Evolutionary conservation across 768 basidiomycete genomes (phyloP).

Genomic region (Hygrophoropsis aurantiaca): DNA sequence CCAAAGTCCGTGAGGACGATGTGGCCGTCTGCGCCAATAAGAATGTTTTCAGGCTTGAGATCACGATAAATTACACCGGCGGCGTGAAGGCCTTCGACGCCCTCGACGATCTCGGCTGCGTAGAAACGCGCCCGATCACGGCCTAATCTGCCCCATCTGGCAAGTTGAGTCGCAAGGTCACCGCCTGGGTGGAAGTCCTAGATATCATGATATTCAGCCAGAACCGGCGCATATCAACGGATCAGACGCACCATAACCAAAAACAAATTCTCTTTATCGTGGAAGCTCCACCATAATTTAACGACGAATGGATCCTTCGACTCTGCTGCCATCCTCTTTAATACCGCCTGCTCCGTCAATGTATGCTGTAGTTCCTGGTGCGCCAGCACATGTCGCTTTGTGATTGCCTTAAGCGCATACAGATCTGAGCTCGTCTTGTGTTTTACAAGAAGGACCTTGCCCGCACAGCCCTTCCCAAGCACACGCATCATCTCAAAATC

Average conservation of each 20-base stretch:
- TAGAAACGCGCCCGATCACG: constrained; percentile 95
- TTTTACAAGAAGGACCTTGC: constrained; percentile 90
- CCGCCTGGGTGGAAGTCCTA: constrained; percentile 95
- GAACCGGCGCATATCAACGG: too few species aligned
- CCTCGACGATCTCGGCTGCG: constrained; percentile 95
- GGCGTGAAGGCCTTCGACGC: constrained; percentile 90
- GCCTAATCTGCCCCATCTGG: constrained; percentile 91
- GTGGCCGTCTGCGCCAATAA: constrained; percentile 92
- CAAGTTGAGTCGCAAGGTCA: constrained; percentile 96
- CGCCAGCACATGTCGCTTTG: constrained; percentile 93
- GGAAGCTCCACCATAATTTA: constrained; percentile 95
- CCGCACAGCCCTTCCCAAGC: constrained; percentile 95
- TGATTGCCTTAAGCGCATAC: constrained; percentile 96
- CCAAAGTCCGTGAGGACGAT: constrained; percentile 98
- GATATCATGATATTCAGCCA: too few species aligned
- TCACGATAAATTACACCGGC: constrained; percentile 97
- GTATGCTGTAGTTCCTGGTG: constrained; percentile 97
- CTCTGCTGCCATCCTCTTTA: constrained; percentile 91
- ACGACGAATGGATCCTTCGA: constrained; percentile 92
- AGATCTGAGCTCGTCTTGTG: constrained; percentile 71
- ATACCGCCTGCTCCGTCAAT: constrained; percentile 91
- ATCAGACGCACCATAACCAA: constrained; percentile 78
- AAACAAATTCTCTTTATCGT: constrained; percentile 96
- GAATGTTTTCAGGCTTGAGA: constrained; percentile 95
- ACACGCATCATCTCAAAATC: constrained; percentile 99